A percentile compares a stretch with the other conserved stretches of the same genome.
phyloP scores from a whole-genome alignment of 306 rosid genomes.

The Abrus precatorius region DNA sequence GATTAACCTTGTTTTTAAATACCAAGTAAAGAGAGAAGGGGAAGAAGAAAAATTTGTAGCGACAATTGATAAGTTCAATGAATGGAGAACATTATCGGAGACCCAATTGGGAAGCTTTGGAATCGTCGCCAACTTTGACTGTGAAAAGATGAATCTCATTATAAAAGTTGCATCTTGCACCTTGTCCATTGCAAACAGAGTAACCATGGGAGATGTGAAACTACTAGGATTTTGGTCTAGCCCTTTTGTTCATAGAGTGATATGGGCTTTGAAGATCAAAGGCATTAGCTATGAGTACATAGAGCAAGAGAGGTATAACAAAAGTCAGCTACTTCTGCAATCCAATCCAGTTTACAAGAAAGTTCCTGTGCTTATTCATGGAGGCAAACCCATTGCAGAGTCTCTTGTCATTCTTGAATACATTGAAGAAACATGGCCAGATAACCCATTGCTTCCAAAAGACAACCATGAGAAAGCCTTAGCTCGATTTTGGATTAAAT shows the following conservation, averaged over 20 bases:
- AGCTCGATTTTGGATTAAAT: constrained; percentile 65
- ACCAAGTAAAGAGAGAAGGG: neutral
- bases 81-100: neutral
- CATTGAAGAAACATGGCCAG: constrained; percentile 67
- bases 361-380: constrained; percentile 65
- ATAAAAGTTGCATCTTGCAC: neutral
- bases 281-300: constrained; percentile 57
- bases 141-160: neutral
- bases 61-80: neutral
- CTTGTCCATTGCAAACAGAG: neutral
- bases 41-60: neutral
- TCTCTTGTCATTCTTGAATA: constrained; percentile 57
- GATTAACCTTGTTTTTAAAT: too few relatives aligned
- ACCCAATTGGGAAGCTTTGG: neutral
- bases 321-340: constrained; percentile 50
- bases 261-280: constrained; percentile 60
- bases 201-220: constrained; percentile 52
- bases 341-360: constrained; percentile 63
- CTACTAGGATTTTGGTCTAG: constrained; percentile 62
- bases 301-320: constrained; percentile 52
- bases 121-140: neutral
- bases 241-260: constrained; percentile 57
- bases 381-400: constrained; percentile 53
- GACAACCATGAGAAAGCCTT: constrained; percentile 54
- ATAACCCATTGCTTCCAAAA: constrained; percentile 54